phyloP scores from a whole-genome alignment of 2,329 filamentous ascomycete species.

The Amauroascus verrucosus region DNA sequence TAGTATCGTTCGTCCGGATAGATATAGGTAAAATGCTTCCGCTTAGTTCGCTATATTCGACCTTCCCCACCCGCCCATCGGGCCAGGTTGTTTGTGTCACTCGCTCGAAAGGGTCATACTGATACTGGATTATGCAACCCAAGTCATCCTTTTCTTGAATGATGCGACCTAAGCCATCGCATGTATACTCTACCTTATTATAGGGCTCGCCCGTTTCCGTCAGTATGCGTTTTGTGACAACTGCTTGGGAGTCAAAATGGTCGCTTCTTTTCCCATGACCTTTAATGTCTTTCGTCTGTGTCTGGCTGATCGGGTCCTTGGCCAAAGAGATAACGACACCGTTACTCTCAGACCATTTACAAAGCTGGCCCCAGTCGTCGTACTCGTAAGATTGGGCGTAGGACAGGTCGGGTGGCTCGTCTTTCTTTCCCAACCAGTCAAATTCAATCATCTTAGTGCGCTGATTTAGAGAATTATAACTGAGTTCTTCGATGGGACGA shows the following conservation, averaged over 20 bases:
- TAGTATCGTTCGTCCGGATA: background rate
- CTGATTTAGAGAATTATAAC: background rate
- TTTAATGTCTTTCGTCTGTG: slow-evolving; percentile 12
- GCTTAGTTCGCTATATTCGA: slow-evolving; percentile 9
- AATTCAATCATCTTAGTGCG: background rate
- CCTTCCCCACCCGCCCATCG: slow-evolving; percentile 8
- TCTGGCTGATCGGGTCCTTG: slow-evolving; percentile 12
- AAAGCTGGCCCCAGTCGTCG: slow-evolving; percentile 7
- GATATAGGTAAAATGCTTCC: background rate
- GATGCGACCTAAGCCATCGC: slow-evolving; percentile 7
- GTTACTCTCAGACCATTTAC: slow-evolving; percentile 19
- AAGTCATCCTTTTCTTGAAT: background rate
- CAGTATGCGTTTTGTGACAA: background rate
- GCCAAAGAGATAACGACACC: slow-evolving; percentile 2
- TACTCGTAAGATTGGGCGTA: background rate
- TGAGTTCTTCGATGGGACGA: slow-evolving; percentile 14
- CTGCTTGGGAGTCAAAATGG: background rate
- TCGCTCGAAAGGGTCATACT: slow-evolving; percentile 10
- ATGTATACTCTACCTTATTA: background rate
- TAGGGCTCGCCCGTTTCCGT: background rate
- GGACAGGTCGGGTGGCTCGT: background rate
- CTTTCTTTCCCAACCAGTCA: slow-evolving; percentile 4
- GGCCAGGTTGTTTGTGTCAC: slow-evolving; percentile 15
- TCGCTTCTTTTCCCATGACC: slow-evolving; percentile 9
- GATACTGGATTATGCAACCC: background rate